phyloP scores from a whole-genome alignment of 306 rosid species.

The Trichosanthes truncata region DNA sequence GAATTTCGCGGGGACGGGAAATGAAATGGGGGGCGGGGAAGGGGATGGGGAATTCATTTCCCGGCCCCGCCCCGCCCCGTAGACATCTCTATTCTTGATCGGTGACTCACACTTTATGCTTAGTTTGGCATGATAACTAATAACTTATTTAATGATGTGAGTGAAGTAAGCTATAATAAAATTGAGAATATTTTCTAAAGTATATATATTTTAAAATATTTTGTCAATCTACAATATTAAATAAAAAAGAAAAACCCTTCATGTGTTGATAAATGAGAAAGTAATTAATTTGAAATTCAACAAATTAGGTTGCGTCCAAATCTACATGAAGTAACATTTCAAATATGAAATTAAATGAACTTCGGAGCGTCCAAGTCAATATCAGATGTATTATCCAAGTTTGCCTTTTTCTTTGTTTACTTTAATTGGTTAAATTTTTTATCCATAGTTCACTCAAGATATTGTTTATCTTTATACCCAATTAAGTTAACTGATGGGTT shows the following conservation, averaged over 20 bases:
- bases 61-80: too few species aligned
- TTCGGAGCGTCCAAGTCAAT: background rate
- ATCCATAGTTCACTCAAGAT: background rate
- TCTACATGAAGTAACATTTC: background rate
- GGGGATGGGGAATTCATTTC: too few species aligned
- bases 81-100: too few species aligned
- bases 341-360: background rate
- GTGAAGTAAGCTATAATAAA: too few species aligned
- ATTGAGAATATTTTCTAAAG: too few species aligned
- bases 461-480: background rate
- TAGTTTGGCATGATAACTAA: too few species aligned
- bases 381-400: background rate
- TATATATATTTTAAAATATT: background rate
- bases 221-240: background rate
- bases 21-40: too few species aligned
- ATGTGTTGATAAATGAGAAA: background rate
- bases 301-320: background rate
- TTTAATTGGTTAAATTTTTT: background rate
- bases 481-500: background rate
- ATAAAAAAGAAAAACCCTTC: too few species aligned
- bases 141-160: too few species aligned
- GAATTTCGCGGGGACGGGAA: too few species aligned
- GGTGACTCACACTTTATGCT: too few species aligned
- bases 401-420: too few species aligned
- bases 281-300: background rate